Percentiles rank a stretch among this genome's conserved stretches.
Conservation (phyloP, 257 asterid genomes). For the Petrea volubilis region DNA sequence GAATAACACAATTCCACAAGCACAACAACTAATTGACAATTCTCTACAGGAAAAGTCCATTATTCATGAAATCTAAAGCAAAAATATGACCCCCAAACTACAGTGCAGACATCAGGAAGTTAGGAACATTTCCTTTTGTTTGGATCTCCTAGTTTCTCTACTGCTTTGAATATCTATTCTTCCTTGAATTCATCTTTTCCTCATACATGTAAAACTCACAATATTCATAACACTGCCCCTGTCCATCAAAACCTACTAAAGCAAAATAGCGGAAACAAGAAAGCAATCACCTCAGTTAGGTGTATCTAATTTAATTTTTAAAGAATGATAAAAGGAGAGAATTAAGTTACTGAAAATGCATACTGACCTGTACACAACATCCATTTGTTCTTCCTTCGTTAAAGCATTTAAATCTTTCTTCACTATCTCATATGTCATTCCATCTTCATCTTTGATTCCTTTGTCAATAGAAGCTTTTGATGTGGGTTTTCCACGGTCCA, state of each 20-base stretch:
- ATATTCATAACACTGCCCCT: background rate
- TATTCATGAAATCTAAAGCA: background rate
- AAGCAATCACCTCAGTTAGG: background rate
- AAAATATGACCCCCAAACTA: background rate
- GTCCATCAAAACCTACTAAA: slow-evolving; percentile 14
- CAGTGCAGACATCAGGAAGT: background rate
- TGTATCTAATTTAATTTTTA: slow-evolving; percentile 1
- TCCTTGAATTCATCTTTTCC: background rate
- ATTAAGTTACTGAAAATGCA: slow-evolving; percentile 12
- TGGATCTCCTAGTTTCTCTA: background rate
- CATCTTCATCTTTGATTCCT: slow-evolving; percentile 48
- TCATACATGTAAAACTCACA: slow-evolving; percentile 1
- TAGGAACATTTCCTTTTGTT: background rate
- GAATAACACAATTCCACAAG: background rate
- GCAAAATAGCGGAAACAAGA: background rate
- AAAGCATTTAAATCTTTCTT: slow-evolving; percentile 73
- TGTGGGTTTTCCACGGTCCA: slow-evolving; percentile 48
- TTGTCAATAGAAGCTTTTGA: slow-evolving; percentile 40
- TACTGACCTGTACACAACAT: slow-evolving; percentile 73
- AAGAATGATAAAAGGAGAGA: slow-evolving; percentile 7
- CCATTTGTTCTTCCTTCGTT: slow-evolving; percentile 91
- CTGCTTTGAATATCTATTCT: slow-evolving; percentile 4
- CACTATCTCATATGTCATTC: slow-evolving; percentile 54
- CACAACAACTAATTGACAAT: background rate
- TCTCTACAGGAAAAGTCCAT: background rate